Percentiles rank a stretch among this genome's conserved stretches.
These are phyloP conservation scores for Morella rubra DNA, from an alignment of 306 rosid genomes.

Conservation along the genomic window DNA sequence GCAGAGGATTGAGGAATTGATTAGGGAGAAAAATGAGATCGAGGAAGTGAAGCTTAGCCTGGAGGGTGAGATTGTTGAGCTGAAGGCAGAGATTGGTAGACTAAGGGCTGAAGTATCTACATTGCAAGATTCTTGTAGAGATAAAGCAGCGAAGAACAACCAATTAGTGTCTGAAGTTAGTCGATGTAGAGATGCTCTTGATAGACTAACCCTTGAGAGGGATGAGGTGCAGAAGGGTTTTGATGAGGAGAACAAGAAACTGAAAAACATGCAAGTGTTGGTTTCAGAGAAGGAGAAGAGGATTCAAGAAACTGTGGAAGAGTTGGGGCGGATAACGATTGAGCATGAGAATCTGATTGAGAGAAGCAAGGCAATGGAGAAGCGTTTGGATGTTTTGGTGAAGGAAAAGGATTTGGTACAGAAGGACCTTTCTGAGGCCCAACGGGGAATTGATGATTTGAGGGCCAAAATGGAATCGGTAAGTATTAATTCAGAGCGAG, in stretches of 20 bases:
- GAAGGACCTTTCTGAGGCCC: slow-evolving; percentile 36
- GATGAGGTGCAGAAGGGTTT: slow-evolving; percentile 33
- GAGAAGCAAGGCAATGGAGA: slow-evolving; percentile 36
- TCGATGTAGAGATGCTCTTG: slow-evolving; percentile 21
- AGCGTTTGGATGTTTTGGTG: slow-evolving; percentile 30
- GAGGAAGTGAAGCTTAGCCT: slow-evolving; percentile 35
- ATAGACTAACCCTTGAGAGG: slow-evolving; percentile 25
- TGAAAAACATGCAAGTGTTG: slow-evolving; percentile 33
- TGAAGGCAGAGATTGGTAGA: slow-evolving; percentile 31
- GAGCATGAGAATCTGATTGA: slow-evolving; percentile 33
- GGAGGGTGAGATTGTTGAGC: slow-evolving; percentile 38
- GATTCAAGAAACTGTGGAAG: slow-evolving; percentile 33
- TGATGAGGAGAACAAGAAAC: slow-evolving; percentile 48
- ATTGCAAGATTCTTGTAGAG: slow-evolving; percentile 22
- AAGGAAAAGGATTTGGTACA: slow-evolving; percentile 45
- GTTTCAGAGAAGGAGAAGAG: slow-evolving; percentile 38
- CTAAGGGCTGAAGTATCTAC: slow-evolving; percentile 30
- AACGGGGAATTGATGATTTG: slow-evolving; percentile 34
- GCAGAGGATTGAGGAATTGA: slow-evolving; percentile 31
- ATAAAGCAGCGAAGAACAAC: slow-evolving; percentile 36
- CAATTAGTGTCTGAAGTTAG: slow-evolving; percentile 39
- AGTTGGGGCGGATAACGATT: slow-evolving; percentile 31
- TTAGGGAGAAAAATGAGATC: slow-evolving; percentile 33
- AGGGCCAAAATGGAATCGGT: slow-evolving; percentile 45
- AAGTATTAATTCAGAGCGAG: slow-evolving; percentile 33